A percentile compares a stretch with the other conserved stretches of the same genome.
Conservation (phyloP, 768 basidiomycete genomes). For the Leccinum pellstonianum region DNA sequence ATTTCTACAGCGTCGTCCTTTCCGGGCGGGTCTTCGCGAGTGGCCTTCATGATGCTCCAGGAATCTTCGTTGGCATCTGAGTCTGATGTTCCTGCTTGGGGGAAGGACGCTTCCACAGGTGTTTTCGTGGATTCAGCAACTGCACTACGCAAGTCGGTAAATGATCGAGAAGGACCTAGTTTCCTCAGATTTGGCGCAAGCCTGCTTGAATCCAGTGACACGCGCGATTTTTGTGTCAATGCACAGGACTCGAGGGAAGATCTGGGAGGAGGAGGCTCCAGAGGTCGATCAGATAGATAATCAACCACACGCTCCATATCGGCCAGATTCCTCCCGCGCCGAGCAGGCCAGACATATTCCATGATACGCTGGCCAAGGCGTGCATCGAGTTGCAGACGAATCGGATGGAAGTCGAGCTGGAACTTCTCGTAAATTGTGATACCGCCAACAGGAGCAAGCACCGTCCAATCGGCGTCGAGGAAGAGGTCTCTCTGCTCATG, state of each 20-base stretch:
- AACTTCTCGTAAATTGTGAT: constrained; percentile 87
- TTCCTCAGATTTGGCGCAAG: constrained; percentile 46
- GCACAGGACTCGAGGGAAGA: constrained; percentile 55
- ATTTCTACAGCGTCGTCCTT: constrained; percentile 73
- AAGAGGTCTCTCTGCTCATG: constrained; percentile 63
- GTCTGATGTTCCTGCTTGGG: constrained; percentile 17
- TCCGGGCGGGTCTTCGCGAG: constrained; percentile 19
- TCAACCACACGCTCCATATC: neutral
- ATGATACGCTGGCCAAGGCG: constrained; percentile 76
- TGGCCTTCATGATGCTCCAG: constrained; percentile 15
- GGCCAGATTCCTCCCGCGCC: constrained; percentile 36
- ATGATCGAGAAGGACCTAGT: constrained; percentile 63
- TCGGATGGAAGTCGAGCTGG: constrained; percentile 78
- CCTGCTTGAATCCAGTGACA: constrained; percentile 33
- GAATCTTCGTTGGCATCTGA: constrained; percentile 22
- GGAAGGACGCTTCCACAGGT: constrained; percentile 9
- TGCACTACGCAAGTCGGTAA: constrained; percentile 60
- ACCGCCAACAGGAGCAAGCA: constrained; percentile 89
- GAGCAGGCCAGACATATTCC: constrained; percentile 84
- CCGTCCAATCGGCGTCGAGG: constrained; percentile 73
- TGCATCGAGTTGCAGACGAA: constrained; percentile 85
- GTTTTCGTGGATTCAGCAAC: constrained; percentile 36
- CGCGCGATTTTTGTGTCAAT: constrained; percentile 31
- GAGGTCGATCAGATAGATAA: constrained; percentile 17
- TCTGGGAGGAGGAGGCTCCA: constrained; percentile 30